These are phyloP conservation scores for Globisporangium alternatum DNA, from an alignment of 352 stramenopile species.

Conservation along the genomic window DNA sequence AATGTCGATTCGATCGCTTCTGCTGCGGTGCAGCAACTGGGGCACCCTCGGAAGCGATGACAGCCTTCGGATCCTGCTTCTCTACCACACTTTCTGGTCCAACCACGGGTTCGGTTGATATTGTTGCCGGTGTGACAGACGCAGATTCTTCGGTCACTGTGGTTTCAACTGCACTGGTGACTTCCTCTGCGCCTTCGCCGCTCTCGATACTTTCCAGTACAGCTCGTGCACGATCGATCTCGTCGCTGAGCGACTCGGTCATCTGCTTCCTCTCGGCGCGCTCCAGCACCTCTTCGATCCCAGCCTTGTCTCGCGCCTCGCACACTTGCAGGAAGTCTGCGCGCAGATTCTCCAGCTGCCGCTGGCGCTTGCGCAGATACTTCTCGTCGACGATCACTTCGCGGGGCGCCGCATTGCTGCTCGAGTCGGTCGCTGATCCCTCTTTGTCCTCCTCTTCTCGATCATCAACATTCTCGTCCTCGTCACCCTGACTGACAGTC, in stretches of 20 bases:
- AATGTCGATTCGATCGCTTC: constrained; percentile 2
- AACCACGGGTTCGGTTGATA: background rate
- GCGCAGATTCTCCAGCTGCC: constrained; percentile 71
- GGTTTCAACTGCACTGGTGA: background rate
- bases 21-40: background rate
- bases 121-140: background rate
- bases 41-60: background rate
- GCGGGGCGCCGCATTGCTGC: constrained; percentile 17
- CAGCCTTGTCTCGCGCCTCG: constrained; percentile 31
- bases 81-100: background rate
- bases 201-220: constrained; percentile 41
- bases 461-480: background rate
- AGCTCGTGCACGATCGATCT: constrained; percentile 41
- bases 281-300: constrained; percentile 61
- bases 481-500: background rate
- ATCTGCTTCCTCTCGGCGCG: constrained; percentile 77
- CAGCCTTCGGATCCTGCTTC: background rate
- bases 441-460: constrained; percentile 25
- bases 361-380: constrained; percentile 74
- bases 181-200: constrained; percentile 14
- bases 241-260: constrained; percentile 53
- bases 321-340: constrained; percentile 40
- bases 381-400: constrained; percentile 70
- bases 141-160: background rate
- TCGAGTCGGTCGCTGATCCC: constrained; percentile 18